Evolutionary conservation across 805 yeast species (phyloP).

Genomic region (Kuraishia molischiana): DNA sequence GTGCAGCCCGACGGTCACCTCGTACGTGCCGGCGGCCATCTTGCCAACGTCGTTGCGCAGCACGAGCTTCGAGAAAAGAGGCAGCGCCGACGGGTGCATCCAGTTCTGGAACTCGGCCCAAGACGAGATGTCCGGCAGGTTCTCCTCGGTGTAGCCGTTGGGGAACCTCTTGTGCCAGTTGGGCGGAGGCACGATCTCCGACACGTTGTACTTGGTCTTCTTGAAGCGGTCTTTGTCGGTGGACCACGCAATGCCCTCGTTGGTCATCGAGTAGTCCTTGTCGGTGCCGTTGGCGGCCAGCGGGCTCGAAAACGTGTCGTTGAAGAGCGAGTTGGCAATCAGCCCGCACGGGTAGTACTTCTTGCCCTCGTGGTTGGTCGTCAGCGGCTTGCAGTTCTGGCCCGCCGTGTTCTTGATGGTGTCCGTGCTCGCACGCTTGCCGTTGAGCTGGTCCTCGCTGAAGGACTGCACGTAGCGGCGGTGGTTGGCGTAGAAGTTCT

Average conservation of each 20-base stretch:
- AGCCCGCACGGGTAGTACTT: conserved; percentile 74
- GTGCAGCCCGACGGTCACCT: conserved; percentile 58
- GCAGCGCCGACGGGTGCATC: conserved; percentile 78
- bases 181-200: conserved; percentile 73
- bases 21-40: conserved; percentile 49
- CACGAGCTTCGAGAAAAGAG: conserved; percentile 57
- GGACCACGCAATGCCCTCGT: conserved; percentile 61
- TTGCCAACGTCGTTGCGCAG: conserved; percentile 50
- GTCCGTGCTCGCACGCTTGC: conserved; percentile 47
- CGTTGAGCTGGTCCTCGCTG: conserved; percentile 74
- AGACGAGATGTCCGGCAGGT: conserved; percentile 56
- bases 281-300: conserved; percentile 30
- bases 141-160: conserved; percentile 60
- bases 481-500: conserved; percentile 89
- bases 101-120: conserved; percentile 75
- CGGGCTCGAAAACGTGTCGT: conserved; percentile 58
- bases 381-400: conserved; percentile 61
- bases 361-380: conserved; percentile 35
- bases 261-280: conserved; percentile 32
- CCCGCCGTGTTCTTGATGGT: conserved; percentile 43
- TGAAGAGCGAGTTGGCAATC: conserved; percentile 72
- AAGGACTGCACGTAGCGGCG: conserved; percentile 85
- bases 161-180: conserved; percentile 69
- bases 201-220: conserved; percentile 48
- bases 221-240: conserved; percentile 56